Conservation (phyloP, 352 stramenopile genomes). For the Pythium coloratum region DNA sequence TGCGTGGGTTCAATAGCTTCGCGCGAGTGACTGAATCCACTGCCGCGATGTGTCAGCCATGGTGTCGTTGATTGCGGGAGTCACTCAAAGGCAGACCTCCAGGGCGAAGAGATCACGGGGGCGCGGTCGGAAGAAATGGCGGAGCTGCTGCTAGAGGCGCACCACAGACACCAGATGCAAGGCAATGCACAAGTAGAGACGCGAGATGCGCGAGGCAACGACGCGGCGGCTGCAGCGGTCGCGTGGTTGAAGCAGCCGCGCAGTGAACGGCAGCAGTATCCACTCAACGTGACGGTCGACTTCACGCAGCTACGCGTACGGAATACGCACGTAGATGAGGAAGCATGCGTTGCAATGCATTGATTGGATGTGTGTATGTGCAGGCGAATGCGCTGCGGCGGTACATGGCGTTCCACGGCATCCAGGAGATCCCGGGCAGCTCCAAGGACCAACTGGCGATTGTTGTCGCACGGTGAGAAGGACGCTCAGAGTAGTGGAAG, state of each 20-base stretch:
- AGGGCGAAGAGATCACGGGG: not conserved
- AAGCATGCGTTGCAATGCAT: not conserved
- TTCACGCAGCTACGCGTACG: slow-evolving; percentile 68
- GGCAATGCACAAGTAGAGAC: not conserved
- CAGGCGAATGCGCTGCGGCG: slow-evolving; percentile 55
- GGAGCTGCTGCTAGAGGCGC: slow-evolving; percentile 20
- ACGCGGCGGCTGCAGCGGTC: slow-evolving; percentile 8
- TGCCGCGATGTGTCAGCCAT: slow-evolving; percentile 12
- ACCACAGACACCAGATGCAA: slow-evolving; percentile 2
- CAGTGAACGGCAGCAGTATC: slow-evolving; percentile 51
- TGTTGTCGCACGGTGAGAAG: slow-evolving; percentile 52
- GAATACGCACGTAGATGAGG: not conserved
- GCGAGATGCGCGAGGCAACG: not conserved
- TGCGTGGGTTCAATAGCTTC: slow-evolving; percentile 17
- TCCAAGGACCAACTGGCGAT: slow-evolving; percentile 59
- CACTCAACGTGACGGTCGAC: slow-evolving; percentile 58
- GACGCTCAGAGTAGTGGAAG: not conserved
- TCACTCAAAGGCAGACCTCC: slow-evolving; percentile 5
- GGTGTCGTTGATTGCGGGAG: slow-evolving; percentile 21
- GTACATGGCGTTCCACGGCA: slow-evolving; percentile 66
- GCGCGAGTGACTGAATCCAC: slow-evolving; percentile 29
- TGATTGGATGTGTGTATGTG: not conserved
- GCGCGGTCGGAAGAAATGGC: slow-evolving; percentile 9
- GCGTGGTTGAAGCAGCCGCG: slow-evolving; percentile 20
- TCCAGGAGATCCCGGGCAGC: slow-evolving; percentile 49